Conservation (phyloP, 148 eudicot species). For the Bassia scoparia region DNA sequence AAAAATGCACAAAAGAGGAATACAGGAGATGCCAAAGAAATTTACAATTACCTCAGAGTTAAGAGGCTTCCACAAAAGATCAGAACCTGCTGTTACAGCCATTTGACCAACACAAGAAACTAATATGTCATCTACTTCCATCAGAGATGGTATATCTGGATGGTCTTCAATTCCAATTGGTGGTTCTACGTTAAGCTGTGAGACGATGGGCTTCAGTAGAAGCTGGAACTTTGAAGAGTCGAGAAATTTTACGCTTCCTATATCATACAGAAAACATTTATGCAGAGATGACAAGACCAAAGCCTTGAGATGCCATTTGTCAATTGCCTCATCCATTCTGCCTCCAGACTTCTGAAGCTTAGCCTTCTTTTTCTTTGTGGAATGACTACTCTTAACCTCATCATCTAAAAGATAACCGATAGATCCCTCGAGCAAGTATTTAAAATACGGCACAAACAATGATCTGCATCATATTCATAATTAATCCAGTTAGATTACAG, state of each 20-base stretch:
- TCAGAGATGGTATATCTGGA: conserved; percentile 49
- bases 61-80: conserved; percentile 89
- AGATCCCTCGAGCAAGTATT: conserved; percentile 68
- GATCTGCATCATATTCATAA: conserved; percentile 45
- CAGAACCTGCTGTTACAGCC: conserved; percentile 89
- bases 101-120: conserved; percentile 84
- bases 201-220: conserved; percentile 75
- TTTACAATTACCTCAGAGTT: conserved; percentile 68
- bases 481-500: conserved; percentile 3
- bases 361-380: conserved; percentile 73
- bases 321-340: conserved; percentile 24
- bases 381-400: conserved; percentile 32
- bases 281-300: conserved; percentile 76
- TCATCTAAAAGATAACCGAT: conserved; percentile 53
- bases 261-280: conserved; percentile 80
- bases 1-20: not conserved
- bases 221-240: conserved; percentile 75
- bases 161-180: conserved; percentile 54
- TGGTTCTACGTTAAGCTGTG: conserved; percentile 66
- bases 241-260: conserved; percentile 66
- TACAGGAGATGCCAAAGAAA: not conserved
- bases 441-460: conserved; percentile 91
- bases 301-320: conserved; percentile 70
- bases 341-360: conserved; percentile 41
- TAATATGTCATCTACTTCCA: conserved; percentile 73